Evolutionary conservation across 73 alveolate species (phyloP), one percentile per base, ranked within the genome.

Genomic region (Uronychia binucleata): DNA sequence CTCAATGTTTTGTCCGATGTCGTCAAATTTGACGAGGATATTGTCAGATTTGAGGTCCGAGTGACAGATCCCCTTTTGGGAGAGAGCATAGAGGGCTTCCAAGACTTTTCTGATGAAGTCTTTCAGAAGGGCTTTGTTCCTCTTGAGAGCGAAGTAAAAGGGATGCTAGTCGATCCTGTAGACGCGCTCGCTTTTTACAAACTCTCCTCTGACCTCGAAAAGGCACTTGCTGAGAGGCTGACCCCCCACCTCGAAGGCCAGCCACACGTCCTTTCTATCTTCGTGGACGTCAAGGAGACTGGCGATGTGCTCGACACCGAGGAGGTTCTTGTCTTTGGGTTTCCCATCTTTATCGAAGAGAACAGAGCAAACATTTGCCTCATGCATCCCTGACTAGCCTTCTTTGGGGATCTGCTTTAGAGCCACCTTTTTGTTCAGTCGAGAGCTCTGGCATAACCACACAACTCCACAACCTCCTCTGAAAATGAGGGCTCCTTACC

Each of bases 391-490:
- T 28, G 77, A 58, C 26, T 57, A 83, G 28, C 29, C 58, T 74
- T 59, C 79, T 75, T 83, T 91, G 5, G 96, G 90, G 78, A 94
- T 77, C 80, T 94, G 92, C 78, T 94, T 94, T 59, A 94, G 60
- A 5, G 98, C 98, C n/a, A 91, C 92, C 35, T 87, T 35, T 33
- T 94, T 82, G 19, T 90, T 90, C 0, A 85, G 79, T 33, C 59
- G 58, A n/a, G 28, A 31, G 59, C 74, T 76, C 77, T 74, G 78
- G 28, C 93, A 94, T 13, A 94, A 92, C 96, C 98, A 94, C 28
- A 94, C 98, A 26, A 91, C 80, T 0, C 96, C 98, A 30, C 95
- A 92, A n/a, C 98, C 98, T 30, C 98, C 98, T 82, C 81, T 94
- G 77, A n/a, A n/a, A n/a, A n/a, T n/a, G n/a, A n/a, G n/a, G n/a